These are phyloP conservation scores for Melocanna baccifera DNA, from an alignment of 176 grass and related monocot genomes.

Conservation along the genomic window DNA sequence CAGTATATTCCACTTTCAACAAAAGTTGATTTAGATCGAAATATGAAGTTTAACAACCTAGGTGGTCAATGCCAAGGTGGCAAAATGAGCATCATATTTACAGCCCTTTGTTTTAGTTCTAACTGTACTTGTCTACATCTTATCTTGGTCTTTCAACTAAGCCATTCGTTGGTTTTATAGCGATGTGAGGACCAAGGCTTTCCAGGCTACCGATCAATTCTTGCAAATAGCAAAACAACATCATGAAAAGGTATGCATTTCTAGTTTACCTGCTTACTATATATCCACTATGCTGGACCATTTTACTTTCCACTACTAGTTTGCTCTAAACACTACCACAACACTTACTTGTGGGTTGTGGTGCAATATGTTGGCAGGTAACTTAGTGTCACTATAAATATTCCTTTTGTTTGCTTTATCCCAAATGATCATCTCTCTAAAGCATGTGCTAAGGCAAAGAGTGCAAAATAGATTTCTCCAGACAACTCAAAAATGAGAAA, in stretches of 20 bases:
- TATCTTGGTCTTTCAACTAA: slow-evolving; percentile 21
- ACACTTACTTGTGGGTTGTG: not conserved
- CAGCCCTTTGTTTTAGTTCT: not conserved
- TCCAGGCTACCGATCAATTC: slow-evolving; percentile 94
- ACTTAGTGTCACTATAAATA: not conserved
- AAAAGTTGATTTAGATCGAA: not conserved
- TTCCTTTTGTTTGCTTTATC: not conserved
- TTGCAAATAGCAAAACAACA: slow-evolving; percentile 79
- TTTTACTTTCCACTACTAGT: not conserved
- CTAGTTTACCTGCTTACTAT: slow-evolving; percentile 26
- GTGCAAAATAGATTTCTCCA: not conserved
- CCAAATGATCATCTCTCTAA: not conserved
- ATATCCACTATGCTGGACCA: slow-evolving; percentile 8
- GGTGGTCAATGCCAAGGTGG: not conserved
- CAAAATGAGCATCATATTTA: not conserved
- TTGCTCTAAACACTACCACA: not conserved
- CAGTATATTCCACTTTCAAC: not conserved
- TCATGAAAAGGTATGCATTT: slow-evolving; percentile 78
- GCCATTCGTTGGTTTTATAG: slow-evolving; percentile 39
- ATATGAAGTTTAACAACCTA: not conserved
- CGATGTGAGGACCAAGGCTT: slow-evolving; percentile 96
- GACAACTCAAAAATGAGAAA: not conserved
- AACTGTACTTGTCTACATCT: slow-evolving; percentile 8
- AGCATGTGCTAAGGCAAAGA: not conserved
- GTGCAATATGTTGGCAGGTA: not conserved